Evolutionary conservation across 495 filamentous ascomycete species (phyloP).

Genomic region (Cercophora newfieldiana): DNA sequence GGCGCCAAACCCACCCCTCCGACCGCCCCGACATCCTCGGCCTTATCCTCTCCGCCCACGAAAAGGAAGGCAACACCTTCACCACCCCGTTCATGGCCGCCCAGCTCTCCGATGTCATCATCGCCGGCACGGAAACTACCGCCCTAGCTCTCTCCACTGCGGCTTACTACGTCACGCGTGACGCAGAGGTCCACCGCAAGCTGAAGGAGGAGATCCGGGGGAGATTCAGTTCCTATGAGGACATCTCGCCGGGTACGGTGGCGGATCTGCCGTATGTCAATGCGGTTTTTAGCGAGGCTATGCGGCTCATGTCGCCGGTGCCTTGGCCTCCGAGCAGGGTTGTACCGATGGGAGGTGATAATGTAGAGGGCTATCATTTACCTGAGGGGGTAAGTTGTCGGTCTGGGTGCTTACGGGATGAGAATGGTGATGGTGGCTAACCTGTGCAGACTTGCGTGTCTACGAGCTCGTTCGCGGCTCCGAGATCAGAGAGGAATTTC

Average conservation of each 20-base stretch:
- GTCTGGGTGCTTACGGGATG: slow-evolving; percentile 7
- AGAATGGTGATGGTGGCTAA: not conserved
- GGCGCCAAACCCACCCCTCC: slow-evolving; percentile 15
- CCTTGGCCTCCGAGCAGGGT: slow-evolving; percentile 31
- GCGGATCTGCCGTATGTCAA: slow-evolving; percentile 39
- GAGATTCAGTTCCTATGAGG: slow-evolving; percentile 35
- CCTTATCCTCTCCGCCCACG: slow-evolving; percentile 20
- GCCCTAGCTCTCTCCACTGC: slow-evolving; percentile 42
- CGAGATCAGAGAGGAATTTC: slow-evolving; percentile 35
- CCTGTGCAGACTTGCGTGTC: slow-evolving; percentile 34
- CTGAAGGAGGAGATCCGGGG: slow-evolving; percentile 43
- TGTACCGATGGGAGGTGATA: slow-evolving; percentile 29
- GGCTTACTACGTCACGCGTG: slow-evolving; percentile 38
- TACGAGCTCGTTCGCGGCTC: slow-evolving; percentile 34
- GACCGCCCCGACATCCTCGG: slow-evolving; percentile 28
- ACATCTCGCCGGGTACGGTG: slow-evolving; percentile 32
- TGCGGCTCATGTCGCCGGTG: slow-evolving; percentile 39
- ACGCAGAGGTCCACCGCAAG: slow-evolving; percentile 29
- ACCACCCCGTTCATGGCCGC: slow-evolving; percentile 27
- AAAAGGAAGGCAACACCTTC: slow-evolving; percentile 20
- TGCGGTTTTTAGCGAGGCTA: slow-evolving; percentile 45
- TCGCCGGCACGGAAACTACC: slow-evolving; percentile 53
- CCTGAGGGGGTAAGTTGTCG: slow-evolving; percentile 37
- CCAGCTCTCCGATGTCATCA: slow-evolving; percentile 29
- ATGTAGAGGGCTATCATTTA: slow-evolving; percentile 33